These are phyloP conservation scores for Desmodesmus armatus DNA, from an alignment of 139 green algal genomes.

Conservation along the genomic window DNA sequence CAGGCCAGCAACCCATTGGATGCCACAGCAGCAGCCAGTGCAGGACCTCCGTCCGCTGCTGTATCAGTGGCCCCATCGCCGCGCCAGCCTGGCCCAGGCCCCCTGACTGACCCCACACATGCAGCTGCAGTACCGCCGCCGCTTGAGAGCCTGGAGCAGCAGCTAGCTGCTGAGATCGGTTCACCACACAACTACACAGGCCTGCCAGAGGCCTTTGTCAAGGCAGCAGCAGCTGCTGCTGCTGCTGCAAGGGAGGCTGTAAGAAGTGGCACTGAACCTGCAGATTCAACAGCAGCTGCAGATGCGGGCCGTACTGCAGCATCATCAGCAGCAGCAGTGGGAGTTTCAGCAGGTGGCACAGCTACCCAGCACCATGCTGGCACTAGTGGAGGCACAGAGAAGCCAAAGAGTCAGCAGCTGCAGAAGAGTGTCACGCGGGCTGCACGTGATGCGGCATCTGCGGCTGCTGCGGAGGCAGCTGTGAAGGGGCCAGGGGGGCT, in stretches of 20 bases:
- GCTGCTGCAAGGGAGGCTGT: no score
- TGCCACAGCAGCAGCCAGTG: neutral
- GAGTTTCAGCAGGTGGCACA: neutral
- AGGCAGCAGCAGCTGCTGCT: neutral
- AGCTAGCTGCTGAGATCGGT: conserved; percentile 44
- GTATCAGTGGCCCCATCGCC: no score
- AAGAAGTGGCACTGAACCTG: no score
- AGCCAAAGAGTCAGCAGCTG: no score
- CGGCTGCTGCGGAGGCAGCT: neutral
- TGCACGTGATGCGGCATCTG: neutral
- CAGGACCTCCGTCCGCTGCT: no score
- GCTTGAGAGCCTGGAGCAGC: conserved; percentile 44
- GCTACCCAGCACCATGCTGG: no score
- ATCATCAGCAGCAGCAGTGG: neutral
- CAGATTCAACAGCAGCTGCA: no score
- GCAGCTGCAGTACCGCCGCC: neutral
- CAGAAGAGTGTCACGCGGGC: no score
- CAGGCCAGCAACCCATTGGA: conserved; percentile 3
- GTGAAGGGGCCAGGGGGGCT: neutral
- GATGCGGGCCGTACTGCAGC: neutral
- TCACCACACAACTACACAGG: conserved; percentile 54
- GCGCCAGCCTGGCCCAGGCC: no score
- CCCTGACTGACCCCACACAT: no score
- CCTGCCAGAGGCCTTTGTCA: no score
- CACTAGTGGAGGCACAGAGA: no score